Conservation (phyloP, 257 asterid genomes). For the Nicotiana obtusifolia region DNA sequence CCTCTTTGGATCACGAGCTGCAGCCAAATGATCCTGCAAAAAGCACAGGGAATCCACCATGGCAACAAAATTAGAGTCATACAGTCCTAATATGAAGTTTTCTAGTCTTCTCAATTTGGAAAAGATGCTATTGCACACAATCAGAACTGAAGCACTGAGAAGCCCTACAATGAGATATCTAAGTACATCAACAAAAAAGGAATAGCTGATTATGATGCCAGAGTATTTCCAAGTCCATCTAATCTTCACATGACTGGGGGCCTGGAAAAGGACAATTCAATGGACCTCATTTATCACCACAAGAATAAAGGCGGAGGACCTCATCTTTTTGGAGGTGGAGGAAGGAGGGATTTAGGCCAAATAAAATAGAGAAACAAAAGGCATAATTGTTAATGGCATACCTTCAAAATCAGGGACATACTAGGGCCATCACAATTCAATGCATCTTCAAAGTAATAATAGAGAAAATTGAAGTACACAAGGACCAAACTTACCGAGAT, state of each 20-base stretch:
- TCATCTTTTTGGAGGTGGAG: not conserved
- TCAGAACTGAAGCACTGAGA: not conserved
- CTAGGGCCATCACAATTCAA: not conserved
- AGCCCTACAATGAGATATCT: not conserved
- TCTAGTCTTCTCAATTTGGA: not conserved
- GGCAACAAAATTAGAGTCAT: not conserved
- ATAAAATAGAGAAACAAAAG: not conserved
- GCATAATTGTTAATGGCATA: not conserved
- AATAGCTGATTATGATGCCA: not conserved
- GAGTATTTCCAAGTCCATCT: not conserved
- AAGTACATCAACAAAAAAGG: not conserved
- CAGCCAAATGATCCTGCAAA: slow-evolving; percentile 88
- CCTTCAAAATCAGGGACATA: not conserved
- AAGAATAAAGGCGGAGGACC: not conserved
- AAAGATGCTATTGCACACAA: not conserved
- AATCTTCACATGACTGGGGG: not conserved
- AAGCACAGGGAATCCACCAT: slow-evolving; percentile 1
- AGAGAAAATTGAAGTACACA: slow-evolving; percentile 6
- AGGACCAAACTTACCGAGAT: slow-evolving; percentile 63
- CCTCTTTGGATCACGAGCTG: slow-evolving; percentile 81
- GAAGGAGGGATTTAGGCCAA: not conserved
- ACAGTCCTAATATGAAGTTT: not conserved
- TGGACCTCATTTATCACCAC: not conserved
- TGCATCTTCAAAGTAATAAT: not conserved
- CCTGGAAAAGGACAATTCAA: not conserved